Percentiles rank a stretch among this genome's conserved stretches.
Conservation (phyloP, 176 grass and related monocot species). For the Phragmites australis region DNA sequence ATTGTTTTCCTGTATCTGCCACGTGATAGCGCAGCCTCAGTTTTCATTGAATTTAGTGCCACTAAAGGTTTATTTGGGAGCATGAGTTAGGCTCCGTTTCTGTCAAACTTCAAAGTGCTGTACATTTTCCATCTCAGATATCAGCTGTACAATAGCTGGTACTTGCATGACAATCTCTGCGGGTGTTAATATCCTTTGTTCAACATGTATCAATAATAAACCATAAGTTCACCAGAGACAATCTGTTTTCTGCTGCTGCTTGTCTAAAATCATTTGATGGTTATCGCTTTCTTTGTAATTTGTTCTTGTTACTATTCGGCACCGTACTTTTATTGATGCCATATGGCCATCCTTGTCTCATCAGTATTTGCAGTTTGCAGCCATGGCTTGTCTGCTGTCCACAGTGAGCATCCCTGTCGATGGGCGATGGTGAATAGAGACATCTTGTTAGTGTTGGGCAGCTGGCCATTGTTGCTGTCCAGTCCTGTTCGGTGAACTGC, state of each 20-base stretch:
- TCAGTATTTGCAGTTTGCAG: not conserved
- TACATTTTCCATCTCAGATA: slow-evolving; percentile 20
- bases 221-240: not conserved
- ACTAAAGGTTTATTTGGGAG: not conserved
- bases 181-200: not conserved
- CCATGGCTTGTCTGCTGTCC: not conserved
- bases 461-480: not conserved
- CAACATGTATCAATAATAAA: slow-evolving; percentile 12
- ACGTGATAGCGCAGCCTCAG: slow-evolving; percentile 3
- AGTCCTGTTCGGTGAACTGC: not conserved
- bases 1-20: slow-evolving; percentile 24
- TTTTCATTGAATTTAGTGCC: slow-evolving; percentile 11
- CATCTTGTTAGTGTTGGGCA: not conserved
- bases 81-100: not conserved
- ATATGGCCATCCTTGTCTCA: not conserved
- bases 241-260: not conserved
- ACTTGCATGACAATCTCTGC: not conserved
- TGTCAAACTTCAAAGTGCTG: not conserved
- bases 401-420: slow-evolving; percentile 24
- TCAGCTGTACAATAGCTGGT: not conserved
- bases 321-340: no score
- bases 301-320: not conserved
- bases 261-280: not conserved
- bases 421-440: not conserved
- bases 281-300: not conserved